Evolutionary conservation across 1,284 basidiomycete species (phyloP).

Genomic region (Pseudozyma hubeiensis): DNA sequence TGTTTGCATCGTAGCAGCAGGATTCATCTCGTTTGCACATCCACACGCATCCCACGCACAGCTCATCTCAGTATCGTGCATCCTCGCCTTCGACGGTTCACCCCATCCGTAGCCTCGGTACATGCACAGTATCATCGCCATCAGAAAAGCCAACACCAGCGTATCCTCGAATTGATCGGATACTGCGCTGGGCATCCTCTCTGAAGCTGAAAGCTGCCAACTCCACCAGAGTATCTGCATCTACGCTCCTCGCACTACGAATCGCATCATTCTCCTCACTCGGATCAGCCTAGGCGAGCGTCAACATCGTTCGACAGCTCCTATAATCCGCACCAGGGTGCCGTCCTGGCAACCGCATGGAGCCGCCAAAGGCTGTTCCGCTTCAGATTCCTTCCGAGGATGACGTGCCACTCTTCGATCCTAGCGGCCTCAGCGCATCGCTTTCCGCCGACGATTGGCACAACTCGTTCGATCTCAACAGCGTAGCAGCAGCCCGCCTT

Average conservation of each 20-base stretch:
- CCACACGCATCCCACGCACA: too few relatives aligned
- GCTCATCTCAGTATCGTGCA: too few relatives aligned
- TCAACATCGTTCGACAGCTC: constrained; percentile 3
- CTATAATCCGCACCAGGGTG: constrained; percentile 15
- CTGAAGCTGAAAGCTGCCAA: too few relatives aligned
- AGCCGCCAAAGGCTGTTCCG: constrained; percentile 35
- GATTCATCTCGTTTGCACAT: too few relatives aligned
- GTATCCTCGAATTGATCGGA: too few relatives aligned
- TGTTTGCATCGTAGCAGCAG: not conserved
- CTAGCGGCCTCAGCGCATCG: constrained; percentile 51
- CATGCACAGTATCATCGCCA: too few relatives aligned
- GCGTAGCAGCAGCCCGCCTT: constrained; percentile 47
- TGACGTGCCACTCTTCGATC: constrained; percentile 50
- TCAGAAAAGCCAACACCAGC: too few relatives aligned
- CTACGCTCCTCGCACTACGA: too few relatives aligned
- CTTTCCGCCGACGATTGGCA: constrained; percentile 53
- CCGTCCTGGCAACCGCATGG: constrained; percentile 43
- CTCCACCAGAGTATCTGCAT: too few relatives aligned
- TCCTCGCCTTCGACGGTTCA: too few relatives aligned
- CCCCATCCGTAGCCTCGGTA: too few relatives aligned
- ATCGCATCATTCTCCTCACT: not conserved
- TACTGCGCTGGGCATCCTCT: too few relatives aligned
- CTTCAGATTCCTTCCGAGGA: constrained; percentile 52
- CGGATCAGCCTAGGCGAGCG: constrained; percentile 1
- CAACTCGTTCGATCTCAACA: constrained; percentile 42